phyloP scores from a whole-genome alignment of 345 rosid species.

The Pelargonium nanum region DNA sequence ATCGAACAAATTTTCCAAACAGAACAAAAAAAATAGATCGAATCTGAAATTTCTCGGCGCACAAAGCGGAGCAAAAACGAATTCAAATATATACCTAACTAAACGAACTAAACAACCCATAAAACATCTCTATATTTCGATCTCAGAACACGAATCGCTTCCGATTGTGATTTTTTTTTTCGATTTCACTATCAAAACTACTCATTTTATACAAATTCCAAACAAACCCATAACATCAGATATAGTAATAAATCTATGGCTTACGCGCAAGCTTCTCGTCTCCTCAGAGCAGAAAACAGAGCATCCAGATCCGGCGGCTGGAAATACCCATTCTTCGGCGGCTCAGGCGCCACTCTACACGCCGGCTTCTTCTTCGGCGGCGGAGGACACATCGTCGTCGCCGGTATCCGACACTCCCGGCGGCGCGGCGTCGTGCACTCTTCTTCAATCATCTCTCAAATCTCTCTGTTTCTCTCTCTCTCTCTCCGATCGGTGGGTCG shows the following conservation, averaged over 20 bases:
- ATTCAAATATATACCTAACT: neutral
- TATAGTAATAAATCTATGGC: too few species aligned
- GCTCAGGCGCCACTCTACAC: conserved; percentile 28
- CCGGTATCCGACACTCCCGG: conserved; percentile 35
- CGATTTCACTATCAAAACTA: neutral
- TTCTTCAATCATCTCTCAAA: conserved; percentile 22
- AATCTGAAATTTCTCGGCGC: neutral
- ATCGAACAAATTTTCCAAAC: too few species aligned
- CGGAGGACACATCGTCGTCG: conserved; percentile 42
- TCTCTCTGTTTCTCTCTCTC: too few species aligned
- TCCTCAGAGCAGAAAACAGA: conserved; percentile 31
- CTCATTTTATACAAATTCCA: neutral
- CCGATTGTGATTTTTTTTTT: neutral
- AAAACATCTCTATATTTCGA: neutral
- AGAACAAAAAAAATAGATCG: neutral
- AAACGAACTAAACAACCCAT: neutral
- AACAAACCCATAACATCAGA: too few species aligned
- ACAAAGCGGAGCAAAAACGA: too few species aligned
- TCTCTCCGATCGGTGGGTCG: too few species aligned
- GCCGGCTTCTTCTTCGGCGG: conserved; percentile 39
- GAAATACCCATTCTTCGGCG: conserved; percentile 55
- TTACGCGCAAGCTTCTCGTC: conserved; percentile 26
- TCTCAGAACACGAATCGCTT: neutral
- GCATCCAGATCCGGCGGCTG: conserved; percentile 64
- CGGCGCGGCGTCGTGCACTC: conserved; percentile 56